A percentile compares a stretch with the other conserved stretches of the same genome.
These are phyloP conservation scores for Malus fusca DNA, from an alignment of 306 rosid species.

Conservation along the genomic window DNA sequence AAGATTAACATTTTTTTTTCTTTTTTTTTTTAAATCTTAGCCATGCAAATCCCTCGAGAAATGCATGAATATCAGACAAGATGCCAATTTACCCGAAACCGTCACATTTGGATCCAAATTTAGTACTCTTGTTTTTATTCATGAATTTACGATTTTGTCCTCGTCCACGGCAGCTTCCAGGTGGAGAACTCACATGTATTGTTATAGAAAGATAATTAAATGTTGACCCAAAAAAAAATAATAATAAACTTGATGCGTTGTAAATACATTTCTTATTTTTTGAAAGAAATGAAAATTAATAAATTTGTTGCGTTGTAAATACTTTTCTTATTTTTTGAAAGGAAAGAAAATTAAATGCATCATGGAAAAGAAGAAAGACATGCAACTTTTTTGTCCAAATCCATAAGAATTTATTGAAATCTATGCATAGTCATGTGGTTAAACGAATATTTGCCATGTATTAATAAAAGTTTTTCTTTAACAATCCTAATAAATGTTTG, in stretches of 20 bases:
- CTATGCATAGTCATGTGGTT: too few species aligned
- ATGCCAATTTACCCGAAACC: not conserved
- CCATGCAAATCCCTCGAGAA: not conserved
- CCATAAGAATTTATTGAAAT: not conserved
- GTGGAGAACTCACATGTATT: not conserved
- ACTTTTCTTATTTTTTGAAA: not conserved
- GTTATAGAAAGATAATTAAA: not conserved
- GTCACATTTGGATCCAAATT: not conserved
- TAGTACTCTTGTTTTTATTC: not conserved
- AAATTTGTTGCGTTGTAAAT: not conserved
- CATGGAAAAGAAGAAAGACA: not conserved
- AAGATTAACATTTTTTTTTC: too few species aligned
- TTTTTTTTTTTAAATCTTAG: not conserved
- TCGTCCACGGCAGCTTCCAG: not conserved
- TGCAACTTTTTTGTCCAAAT: not conserved
- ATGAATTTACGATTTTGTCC: not conserved
- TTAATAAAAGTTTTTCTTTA: too few species aligned
- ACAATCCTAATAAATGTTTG: not conserved
- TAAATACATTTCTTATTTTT: not conserved
- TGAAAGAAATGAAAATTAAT: not conserved
- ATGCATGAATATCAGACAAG: not conserved
- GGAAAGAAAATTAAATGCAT: not conserved
- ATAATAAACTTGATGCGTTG: not conserved
- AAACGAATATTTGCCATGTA: not conserved
- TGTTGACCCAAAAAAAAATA: too few species aligned